A percentile compares a stretch with the other conserved stretches of the same genome.
Evolutionary conservation across 2,329 filamentous ascomycete genomes (phyloP).

Genomic region (Bertia moriformis): DNA sequence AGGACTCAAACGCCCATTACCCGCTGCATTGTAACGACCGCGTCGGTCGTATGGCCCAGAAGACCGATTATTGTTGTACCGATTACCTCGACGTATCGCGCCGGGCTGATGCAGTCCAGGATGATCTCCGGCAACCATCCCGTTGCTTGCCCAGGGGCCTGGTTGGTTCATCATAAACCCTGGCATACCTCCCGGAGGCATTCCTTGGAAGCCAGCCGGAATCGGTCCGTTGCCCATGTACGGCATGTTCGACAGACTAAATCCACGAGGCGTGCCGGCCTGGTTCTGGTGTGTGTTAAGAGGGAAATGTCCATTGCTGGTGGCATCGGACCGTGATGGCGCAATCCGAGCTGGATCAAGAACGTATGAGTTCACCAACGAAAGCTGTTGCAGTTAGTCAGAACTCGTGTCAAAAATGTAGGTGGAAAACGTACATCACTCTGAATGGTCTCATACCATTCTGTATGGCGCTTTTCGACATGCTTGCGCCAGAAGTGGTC

Average conservation of each 20-base stretch:
- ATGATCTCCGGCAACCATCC: not conserved
- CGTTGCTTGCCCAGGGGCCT: slow-evolving; percentile 32
- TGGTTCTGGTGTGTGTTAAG: slow-evolving; percentile 61
- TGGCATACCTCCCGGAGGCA: slow-evolving; percentile 33
- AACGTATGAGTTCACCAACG: slow-evolving; percentile 86
- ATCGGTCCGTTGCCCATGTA: slow-evolving; percentile 41
- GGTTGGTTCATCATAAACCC: slow-evolving; percentile 32
- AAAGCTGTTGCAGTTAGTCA: slow-evolving; percentile 43
- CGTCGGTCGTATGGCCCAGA: slow-evolving; percentile 64
- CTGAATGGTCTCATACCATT: slow-evolving; percentile 70
- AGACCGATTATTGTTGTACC: slow-evolving; percentile 46
- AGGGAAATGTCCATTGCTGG: slow-evolving; percentile 90
- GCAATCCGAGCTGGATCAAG: slow-evolving; percentile 89
- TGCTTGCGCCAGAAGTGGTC: slow-evolving; percentile 97
- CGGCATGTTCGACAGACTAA: slow-evolving; percentile 66
- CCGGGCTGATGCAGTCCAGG: slow-evolving; percentile 44
- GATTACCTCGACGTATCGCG: slow-evolving; percentile 28
- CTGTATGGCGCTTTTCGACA: slow-evolving; percentile 82
- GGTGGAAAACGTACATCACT: slow-evolving; percentile 65
- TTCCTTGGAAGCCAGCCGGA: slow-evolving; percentile 32
- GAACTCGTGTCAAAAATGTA: too few relatives aligned
- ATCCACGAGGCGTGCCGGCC: slow-evolving; percentile 77
- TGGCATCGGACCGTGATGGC: slow-evolving; percentile 81
- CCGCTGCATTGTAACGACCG: slow-evolving; percentile 21
- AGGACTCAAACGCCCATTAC: not conserved